Evolutionary conservation across 1,284 basidiomycete genomes (phyloP), one percentile per base, ranked within the genome.

Genomic region (Pholiota adiposa): DNA sequence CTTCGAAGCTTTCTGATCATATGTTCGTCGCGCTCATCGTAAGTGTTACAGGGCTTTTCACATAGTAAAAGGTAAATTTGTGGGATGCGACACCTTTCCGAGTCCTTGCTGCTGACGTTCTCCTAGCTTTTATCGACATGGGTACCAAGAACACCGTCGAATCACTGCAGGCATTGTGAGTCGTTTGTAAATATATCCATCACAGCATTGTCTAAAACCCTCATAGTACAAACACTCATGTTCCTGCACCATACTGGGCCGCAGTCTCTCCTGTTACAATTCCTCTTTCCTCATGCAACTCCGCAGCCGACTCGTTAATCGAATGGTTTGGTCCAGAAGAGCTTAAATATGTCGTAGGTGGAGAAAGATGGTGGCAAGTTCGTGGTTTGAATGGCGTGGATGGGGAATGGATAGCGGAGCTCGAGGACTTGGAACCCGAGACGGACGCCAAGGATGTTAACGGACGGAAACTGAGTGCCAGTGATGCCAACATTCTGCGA

Each of bases 311-410:
- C 61, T 66, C 82, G n/a, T 78, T 97, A 8, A 84, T 93, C 36
- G 76, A 87, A 41, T 93, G 90, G 72, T 87, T 97, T 51, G 89
- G 91, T 1, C 83, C 88, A 6, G 87, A 88, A 40, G 87, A 89
- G 62, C 79, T 94, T 46, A 83, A 85, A 68, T 77, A 79, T 51
- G 82, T 94, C 14, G 88, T 93, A 2, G 93, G 93, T 21, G 93
- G 93, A 3, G 86, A 86, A 55, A 81, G 87, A 56, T 95, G 93
- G 93, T 95, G 93, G 93, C 92, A 92, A 71, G 84, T 92, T n/a
- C 79, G 85, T 41, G 85, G 85, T 16, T 68, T 87, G 34, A 82
- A 85, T 58, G 88, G 88, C 19, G 70, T 92, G 1, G 89, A 93
- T 59, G 87, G 78, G 3, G 93, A 95, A 72, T 94, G 93, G 93